Percentiles rank a stretch among this genome's conserved stretches.
These are phyloP conservation scores for Lentinus tigrinus DNA, from an alignment of 768 basidiomycete species.

Conservation along the genomic window DNA sequence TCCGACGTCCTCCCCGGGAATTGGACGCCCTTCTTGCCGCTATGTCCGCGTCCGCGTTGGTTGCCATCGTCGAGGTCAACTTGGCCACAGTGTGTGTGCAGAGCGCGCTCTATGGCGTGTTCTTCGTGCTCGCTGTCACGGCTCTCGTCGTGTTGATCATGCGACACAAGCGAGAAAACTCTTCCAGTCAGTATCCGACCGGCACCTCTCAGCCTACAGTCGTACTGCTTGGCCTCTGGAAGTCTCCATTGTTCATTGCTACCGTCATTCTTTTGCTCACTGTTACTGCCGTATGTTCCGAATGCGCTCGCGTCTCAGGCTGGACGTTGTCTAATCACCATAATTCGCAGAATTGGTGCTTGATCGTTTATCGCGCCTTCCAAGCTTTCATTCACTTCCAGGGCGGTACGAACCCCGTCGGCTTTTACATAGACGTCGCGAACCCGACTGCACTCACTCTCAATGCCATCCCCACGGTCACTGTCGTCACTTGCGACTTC, in stretches of 20 bases:
- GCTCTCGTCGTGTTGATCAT: not conserved
- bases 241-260: not conserved
- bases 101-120: slow-evolving; percentile 7
- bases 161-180: not conserved
- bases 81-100: not conserved
- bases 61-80: not conserved
- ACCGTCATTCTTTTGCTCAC: not conserved
- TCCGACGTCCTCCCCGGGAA: too few relatives aligned
- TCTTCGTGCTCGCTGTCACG: not conserved
- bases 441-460: not conserved
- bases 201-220: too few relatives aligned
- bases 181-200: too few relatives aligned
- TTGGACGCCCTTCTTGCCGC: too few relatives aligned
- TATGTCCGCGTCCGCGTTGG: too few relatives aligned
- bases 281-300: not conserved
- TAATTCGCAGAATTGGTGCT: too few relatives aligned
- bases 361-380: too few relatives aligned
- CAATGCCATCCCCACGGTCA: not conserved
- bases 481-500: not conserved
- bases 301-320: too few relatives aligned
- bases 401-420: not conserved
- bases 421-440: not conserved
- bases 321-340: too few relatives aligned
- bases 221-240: not conserved
- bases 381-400: too few relatives aligned